Base-by-base conservation (phyloP, 2,329 filamentous ascomycete genomes). In the Knufia petricola region DNA sequence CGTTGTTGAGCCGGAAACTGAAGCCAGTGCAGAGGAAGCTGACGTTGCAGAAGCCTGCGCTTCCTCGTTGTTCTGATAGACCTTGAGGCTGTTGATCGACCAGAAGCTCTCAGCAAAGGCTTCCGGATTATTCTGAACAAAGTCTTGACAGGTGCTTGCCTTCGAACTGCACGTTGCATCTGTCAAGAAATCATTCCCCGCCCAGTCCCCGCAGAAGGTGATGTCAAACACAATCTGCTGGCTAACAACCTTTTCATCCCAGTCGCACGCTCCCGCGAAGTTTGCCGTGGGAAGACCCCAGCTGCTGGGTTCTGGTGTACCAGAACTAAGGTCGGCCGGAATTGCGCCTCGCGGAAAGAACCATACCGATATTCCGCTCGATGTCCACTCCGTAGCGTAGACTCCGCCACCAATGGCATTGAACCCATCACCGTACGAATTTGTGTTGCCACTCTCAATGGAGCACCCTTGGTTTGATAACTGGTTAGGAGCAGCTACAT, bases 121-220 rank as follows among this genome's bases (percentile, higher is more conserved):
- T 7, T 65, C 60, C 0, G 87, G 84, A 64, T 89, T 85, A 56
- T 75, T 70, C 50, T 73, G 72, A 23, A 94, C 88, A 63, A 79
- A 94, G 20, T 79, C 77, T 23, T 81, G 64, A 70, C 89, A 95
- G 1, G 79, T 81, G 31, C 66, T 55, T 0, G 79, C 84, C 56
- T 78, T 70, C 32, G 74, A 65, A 1, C 73, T 66, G 64, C 85
- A 89, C 36, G 75, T 73, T 4, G 67, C 52, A 52, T 81, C 74
- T 24, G 64, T 61, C 43, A 61, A 60, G 82, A 84, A 94, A 32
- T 81, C 78, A 38, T 69, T 63, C 24, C 86, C 86, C 4, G 88
- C 88, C 88, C 88, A 95, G 61, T 84, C 78, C n/a, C 89, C 89
- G 66, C 89, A 95, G 64, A 94, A 87, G 4, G 84, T 85, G 1